Conservation (phyloP, 257 asterid genomes). For the Coffea eugenioides region DNA sequence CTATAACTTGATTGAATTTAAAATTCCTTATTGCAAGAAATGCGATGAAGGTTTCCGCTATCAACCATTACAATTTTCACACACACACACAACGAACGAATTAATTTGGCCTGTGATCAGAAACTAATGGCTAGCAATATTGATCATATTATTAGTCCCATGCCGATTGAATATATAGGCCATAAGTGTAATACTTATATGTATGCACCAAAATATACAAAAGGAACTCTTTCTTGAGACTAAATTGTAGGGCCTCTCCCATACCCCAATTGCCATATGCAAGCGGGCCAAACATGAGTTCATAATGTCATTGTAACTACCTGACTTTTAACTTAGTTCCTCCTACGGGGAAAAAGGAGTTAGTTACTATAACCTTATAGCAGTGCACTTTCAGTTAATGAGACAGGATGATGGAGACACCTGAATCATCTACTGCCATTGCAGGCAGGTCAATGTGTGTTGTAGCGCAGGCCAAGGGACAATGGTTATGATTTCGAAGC, state of each 20-base stretch:
- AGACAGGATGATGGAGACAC: conserved; percentile 19
- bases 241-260: background rate
- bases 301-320: background rate
- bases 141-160: too few species aligned
- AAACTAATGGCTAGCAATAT: background rate
- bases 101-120: background rate
- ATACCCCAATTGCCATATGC: background rate
- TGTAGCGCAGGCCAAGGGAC: background rate
- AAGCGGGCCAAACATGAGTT: background rate
- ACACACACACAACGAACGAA: background rate
- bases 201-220: too few species aligned
- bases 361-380: background rate
- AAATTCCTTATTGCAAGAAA: too few species aligned
- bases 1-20: too few species aligned
- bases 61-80: background rate
- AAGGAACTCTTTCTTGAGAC: background rate
- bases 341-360: background rate
- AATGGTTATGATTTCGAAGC: background rate
- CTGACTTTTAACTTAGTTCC: background rate
- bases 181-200: too few species aligned
- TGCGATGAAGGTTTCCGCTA: too few species aligned
- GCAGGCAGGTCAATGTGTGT: conserved; percentile 2
- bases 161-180: too few species aligned
- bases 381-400: conserved; percentile 8
- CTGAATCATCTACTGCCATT: background rate